phyloP scores from a whole-genome alignment of 352 stramenopile genomes.

The Phytopythium chamaehyphon region DNA sequence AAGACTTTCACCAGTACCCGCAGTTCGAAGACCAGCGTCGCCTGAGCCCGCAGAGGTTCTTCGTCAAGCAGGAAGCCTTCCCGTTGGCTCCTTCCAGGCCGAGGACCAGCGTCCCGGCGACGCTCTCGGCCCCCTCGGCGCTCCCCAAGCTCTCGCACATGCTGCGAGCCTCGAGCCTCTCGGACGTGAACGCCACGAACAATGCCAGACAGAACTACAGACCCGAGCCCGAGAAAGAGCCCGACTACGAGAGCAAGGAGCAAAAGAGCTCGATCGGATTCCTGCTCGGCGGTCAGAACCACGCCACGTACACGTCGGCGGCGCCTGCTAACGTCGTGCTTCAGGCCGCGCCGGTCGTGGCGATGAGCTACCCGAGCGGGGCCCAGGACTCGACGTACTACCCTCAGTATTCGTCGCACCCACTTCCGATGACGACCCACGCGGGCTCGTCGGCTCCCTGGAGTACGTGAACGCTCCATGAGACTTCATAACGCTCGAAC shows the following conservation, averaged over 20 bases:
- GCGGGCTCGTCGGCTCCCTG: no score
- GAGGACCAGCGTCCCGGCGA: no score
- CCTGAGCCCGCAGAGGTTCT: background rate
- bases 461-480: no score
- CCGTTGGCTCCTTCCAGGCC: no score
- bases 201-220: background rate
- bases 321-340: background rate
- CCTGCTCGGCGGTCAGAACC: constrained; percentile 22
- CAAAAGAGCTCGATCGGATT: constrained; percentile 39
- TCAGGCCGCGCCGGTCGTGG: background rate
- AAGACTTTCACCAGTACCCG: background rate
- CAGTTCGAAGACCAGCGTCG: background rate
- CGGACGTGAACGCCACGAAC: background rate
- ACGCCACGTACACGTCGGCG: constrained; percentile 1
- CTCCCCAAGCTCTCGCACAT: constrained; percentile 8
- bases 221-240: constrained; percentile 3
- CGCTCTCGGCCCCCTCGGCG: background rate
- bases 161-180: constrained; percentile 3
- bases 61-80: constrained; percentile 3
- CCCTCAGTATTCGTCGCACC: background rate
- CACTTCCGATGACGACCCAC: no score
- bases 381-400: background rate
- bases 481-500: no score
- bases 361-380: background rate
- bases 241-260: constrained; percentile 1